Base-by-base conservation (phyloP, 306 rosid species). In the Argentina anserina region DNA sequence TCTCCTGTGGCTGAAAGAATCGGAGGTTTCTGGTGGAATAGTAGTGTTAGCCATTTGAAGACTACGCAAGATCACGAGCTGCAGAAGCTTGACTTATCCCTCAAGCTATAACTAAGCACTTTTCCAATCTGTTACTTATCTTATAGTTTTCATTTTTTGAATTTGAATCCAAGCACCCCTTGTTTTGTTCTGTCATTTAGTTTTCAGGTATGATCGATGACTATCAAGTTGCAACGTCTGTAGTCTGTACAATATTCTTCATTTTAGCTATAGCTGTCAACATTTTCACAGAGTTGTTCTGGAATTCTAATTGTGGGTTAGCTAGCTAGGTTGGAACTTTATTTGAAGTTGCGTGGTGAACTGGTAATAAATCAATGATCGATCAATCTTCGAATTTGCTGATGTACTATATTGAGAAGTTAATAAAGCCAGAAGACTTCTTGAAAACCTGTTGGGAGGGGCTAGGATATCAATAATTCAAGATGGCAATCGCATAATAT, bases 71-170 rank as follows among this genome's bases (percentile, higher is more conserved):
- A 92, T 61, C 66, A 61, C 52, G 93, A 93, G 59, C 71, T 87
- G 69, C 87, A 86, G 80, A 89, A 87, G 75, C 97, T 93, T 74
- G 98, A 93, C 87, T 89, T 93, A 88, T 89, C 97, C 72, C 98
- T 93, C 67, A 93, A 84, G 86, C 97, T 93, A 84, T 90, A 73
- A 92, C 43, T 17, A 66, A 76, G 31, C 70, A 67, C 65, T 52
- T 53, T 13, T 40, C 31, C 58, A 37, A 47, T 33, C 31, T 31
- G 15, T 15, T 56, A 9, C 59, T 28, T 45, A 34, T 17, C 59
- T 67, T 42, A 69, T 4, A 18, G 37, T 62, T 79, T 47, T 49
- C 74, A 62, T 67, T 71, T 31, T 77, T 69, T 7, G 2, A 65
- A 49, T 65, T 65, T 68, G 13, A 37, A 63, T 62, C 23, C 60